Base-by-base conservation (phyloP, 306 rosid species). In the Lotus japonicus region DNA sequence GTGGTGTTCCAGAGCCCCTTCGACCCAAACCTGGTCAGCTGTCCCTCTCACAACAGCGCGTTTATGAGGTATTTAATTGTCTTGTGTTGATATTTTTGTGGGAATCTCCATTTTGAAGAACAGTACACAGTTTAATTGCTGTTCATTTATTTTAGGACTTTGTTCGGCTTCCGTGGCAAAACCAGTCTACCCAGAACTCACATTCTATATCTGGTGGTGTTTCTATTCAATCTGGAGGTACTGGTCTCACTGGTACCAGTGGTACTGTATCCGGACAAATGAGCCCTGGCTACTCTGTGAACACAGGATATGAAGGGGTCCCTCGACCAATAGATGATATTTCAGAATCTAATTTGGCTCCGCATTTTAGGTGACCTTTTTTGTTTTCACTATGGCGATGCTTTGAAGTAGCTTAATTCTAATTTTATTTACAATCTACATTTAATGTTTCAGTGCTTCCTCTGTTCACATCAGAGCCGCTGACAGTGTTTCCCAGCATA, bases 121-220 rank as follows among this genome's bases (percentile, higher is more conserved):
- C 46, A 41, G 18, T 35, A 39, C 28, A 43, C 14, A 31, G 64
- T 64, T 36, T 41, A 42, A 39, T 51, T 69, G 54, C 68, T 80
- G 51, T 48, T 10, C 71, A 54, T 78, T 60, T 56, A 12, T 64
- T 58, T 23, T 50, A 90, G 99, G 99, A 95, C 82, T 95, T 95
- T 78, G 92, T 95, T 71, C 90, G 96, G 65, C 97, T 95, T 82
- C 96, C 99, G 2, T 90, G 95, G 97, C 96, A 95, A 88, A 95
- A 81, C 70, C 97, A 87, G 72, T 84, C 95, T 36, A 78, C 80
- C 71, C 99, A 85, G 80, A 81, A 77, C 76, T 80, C 97, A 15
- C 86, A 83, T 68, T 79, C 87, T 49, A 66, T 82, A 79, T 83
- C 96, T 74, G 79, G 84, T 55, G 86, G 86, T 72, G 83, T 79